Evolutionary conservation across 345 rosid species (phyloP), one percentile per base, ranked within the genome.

Genomic region (Salix koriyanagi): DNA sequence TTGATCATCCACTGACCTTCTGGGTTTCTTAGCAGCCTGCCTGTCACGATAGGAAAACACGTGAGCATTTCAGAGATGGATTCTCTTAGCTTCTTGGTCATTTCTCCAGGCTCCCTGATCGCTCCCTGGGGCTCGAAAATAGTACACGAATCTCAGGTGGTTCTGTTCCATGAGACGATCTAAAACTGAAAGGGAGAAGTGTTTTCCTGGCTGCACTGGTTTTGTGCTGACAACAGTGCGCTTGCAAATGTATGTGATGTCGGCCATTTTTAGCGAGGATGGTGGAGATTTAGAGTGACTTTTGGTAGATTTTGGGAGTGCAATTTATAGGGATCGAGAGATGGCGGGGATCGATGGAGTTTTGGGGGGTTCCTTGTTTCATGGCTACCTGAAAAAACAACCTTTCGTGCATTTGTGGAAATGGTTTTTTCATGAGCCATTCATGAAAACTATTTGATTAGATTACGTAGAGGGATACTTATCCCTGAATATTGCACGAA

Each of bases 211-310:
- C 52, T 82, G 85, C 42, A 86, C 87, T 2, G 95, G 83, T 71
- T 79, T 86, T 23, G 94, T 80, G 90, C 98, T 94, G 48, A 89
- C 89, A 19, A 88, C 91, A 0, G 92, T 88, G 72, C 94, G 85
- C 83, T 90, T 94, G 84, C 94, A 83, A 2, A 75, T 78, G 67
- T 77, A 74, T 19, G 77, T 76, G 56, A 88, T 56, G 23, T 79
- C 85, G 0, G 81, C 87, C 86, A 85, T 85, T 18, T 36, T 42
- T 36, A 21, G n/a, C 37, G 10, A 11, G 8, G 32, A 19, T 54
- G 2, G 19, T 64, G 6, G 23, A 5, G n/a, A 0, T 0, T 10
- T 1, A 0, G 52, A 30, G 5, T 9, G 37, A 2, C 0, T 76
- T 41, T 6, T 25, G 16, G 8, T 58, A 7, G 4, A 11, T 70